Conservation (phyloP, 1,139 yeast species). For the Yamadazyma sp. region DNA sequence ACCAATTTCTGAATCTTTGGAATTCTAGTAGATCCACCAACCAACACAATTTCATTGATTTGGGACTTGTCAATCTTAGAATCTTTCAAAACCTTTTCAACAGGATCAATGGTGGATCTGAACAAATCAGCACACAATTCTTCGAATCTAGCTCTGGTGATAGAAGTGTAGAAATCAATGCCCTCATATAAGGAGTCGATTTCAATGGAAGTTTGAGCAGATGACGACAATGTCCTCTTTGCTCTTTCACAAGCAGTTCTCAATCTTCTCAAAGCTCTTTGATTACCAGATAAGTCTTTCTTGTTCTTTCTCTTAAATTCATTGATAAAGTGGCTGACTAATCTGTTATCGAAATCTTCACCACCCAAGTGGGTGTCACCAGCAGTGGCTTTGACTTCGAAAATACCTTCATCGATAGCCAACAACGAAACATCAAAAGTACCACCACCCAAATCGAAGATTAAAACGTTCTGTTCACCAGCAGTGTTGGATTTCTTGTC, state of each 20-base stretch:
- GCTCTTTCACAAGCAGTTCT: slow-evolving; percentile 47
- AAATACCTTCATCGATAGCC: slow-evolving; percentile 92
- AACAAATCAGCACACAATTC: slow-evolving; percentile 45
- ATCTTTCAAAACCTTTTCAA: slow-evolving; percentile 44
- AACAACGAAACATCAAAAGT: slow-evolving; percentile 94
- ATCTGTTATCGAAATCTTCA: slow-evolving; percentile 54
- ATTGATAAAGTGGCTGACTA: slow-evolving; percentile 33
- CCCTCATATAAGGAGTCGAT: slow-evolving; percentile 43
- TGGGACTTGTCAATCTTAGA: slow-evolving; percentile 42
- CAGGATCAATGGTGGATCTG: slow-evolving; percentile 45
- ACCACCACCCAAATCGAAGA: slow-evolving; percentile 98
- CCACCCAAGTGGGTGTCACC: slow-evolving; percentile 99
- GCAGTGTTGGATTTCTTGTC: slow-evolving; percentile 70
- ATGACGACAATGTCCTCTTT: slow-evolving; percentile 41
- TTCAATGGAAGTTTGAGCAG: slow-evolving; percentile 42
- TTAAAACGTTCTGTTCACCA: slow-evolving; percentile 72
- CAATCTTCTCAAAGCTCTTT: slow-evolving; percentile 42
- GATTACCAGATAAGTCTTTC: slow-evolving; percentile 37
- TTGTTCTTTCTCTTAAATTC: slow-evolving; percentile 42
- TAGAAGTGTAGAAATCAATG: slow-evolving; percentile 41
- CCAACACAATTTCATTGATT: slow-evolving; percentile 40
- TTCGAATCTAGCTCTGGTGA: slow-evolving; percentile 47
- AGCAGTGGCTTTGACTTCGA: slow-evolving; percentile 95
- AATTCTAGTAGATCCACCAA: slow-evolving; percentile 48
- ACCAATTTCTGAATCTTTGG: slow-evolving; percentile 46